Evolutionary conservation across 139 green algal species (phyloP), one percentile per base, ranked within the genome.

Genomic region (Gonium pectorale): DNA sequence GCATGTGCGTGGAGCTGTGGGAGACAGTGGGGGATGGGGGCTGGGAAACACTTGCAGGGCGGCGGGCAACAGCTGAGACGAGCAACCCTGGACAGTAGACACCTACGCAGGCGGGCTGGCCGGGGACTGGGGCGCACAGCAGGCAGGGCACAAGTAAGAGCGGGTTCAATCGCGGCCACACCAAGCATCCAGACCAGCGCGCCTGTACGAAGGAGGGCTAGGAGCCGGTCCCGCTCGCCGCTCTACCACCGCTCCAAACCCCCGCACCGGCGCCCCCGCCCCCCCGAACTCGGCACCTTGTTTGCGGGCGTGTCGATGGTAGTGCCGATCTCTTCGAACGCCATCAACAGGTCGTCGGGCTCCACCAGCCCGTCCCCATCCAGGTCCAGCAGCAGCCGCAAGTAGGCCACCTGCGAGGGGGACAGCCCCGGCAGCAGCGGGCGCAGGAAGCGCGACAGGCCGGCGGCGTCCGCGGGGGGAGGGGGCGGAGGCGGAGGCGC

Each of bases 281-380:
- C 7, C 62, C 62, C 31, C 66, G 6, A 5, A 31, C 1, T 29
- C 11, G 38, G 19, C 46, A 90, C 86, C 81, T 85, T 78, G 49
- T 87, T 81, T 4, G 86, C 86, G 8, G 86, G 74, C 38, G 86
- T 83, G 67, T 84, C 67, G 6, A 88, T n/a, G 17, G 67, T 86
- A 41, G 81, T 90, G 29, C 86, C 86, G 6, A 86, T 81, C 86
- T 90, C 86, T 75, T 90, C 86, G 49, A 90, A 90, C 29, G 62
- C 86, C 43, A 86, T 71, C 81, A 90, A 83, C 52, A 90, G 40
- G 54, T 90, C 86, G 52, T 90, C 86, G 27, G 81, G 56, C 3
- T 8, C 29, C 43, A 90, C 86, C 44, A 69, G 70, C 24, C 79
- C 86, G 49, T 90, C 86, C 0, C 86, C 86, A 40, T 90, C 86